Evolutionary conservation across 306 rosid genomes (phyloP), one percentile per base, ranked within the genome.

Genomic region (Trifolium subterraneum): DNA sequence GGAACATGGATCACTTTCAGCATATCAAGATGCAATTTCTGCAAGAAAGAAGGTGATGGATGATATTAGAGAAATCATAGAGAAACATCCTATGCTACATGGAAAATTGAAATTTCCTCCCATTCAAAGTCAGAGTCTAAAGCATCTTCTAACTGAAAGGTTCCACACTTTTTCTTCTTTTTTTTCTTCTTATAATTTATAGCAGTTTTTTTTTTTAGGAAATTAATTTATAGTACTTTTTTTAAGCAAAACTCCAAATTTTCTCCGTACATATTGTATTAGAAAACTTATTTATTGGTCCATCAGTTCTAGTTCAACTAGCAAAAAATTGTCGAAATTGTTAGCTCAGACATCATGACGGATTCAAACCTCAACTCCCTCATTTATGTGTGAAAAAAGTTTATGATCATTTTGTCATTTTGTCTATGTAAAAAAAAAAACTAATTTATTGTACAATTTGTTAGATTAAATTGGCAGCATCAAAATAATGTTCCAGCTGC

Each of bases 11-110:
- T 9, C 38, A 35, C 70, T 76, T 45, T 22, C 74, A 65, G 10
- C 58, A 31, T 76, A 80, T 69, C 10, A 16, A 61, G 70, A 80
- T 77, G 67, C 77, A 31, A 10, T 18, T 67, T 51, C 70, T 72
- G 70, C 5, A 3, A 79, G 87, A 72, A 76, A 3, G 70, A 35
- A 10, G 1, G 0, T 76, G 15, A 9, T 63, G n/a, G 0, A 5
- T 36, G 18, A 23, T 2, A 13, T 80, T 19, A 84, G 72, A 67
- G 18, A 31, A 80, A 1, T 61, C 31, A 68, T 80, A 33, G 33
- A 18, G 64, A 22, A 68, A 36, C 76, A 80, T 77, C 82, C 82
- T 25, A 15, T 11, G 60, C 50, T 77, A 3, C 3, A 5, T 1
- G 78, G 35, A 22, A 84, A 77, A 51, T 41, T 84, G 20, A 20